A percentile compares a stretch with the other conserved stretches of the same genome.
These are phyloP conservation scores for bread wheat (Triticum aestivum) DNA, from an alignment of 176 grass and related monocot genomes.

Conservation along the genomic window IWGSC_CS_RefSeq_v2.1 NC_057805.1:412896785-412897284, in stretches of 20 bases:
- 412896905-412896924: background rate
- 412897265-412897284: constrained; percentile 18
- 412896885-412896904: constrained; percentile 11
- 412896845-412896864: constrained; percentile 11
- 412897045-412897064: constrained; percentile 18
- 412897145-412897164: constrained; percentile 69
- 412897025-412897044: constrained; percentile 19
- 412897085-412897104: constrained; percentile 33
- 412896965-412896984: background rate
- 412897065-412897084: constrained; percentile 33
- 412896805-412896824: constrained; percentile 48
- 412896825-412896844: background rate
- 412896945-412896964: background rate
- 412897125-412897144: constrained; percentile 37
- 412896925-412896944: constrained; percentile 4
- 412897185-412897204: constrained; percentile 43
- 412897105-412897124: constrained; percentile 22
- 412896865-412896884: background rate
- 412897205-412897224: constrained; percentile 6
- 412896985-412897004: background rate
- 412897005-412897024: background rate
- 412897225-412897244: background rate
- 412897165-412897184: constrained; percentile 44
- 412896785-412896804: constrained; percentile 34
- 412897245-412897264: background rate